Evolutionary conservation across 768 basidiomycete genomes (phyloP), one percentile per base, ranked within the genome.

Genomic region (Mycena capillaripes): DNA sequence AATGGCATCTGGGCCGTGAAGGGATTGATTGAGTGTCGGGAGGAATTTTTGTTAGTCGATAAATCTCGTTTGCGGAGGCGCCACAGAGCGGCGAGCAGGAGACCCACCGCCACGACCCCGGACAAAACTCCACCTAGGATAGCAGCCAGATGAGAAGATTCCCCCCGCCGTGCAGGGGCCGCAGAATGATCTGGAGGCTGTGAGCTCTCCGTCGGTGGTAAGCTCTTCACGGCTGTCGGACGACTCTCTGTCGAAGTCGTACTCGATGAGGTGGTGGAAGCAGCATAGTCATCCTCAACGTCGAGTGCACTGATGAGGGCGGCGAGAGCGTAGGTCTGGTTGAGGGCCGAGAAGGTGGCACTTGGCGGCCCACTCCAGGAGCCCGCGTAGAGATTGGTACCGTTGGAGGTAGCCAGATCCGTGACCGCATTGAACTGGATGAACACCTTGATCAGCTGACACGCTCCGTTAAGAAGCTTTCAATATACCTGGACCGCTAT

Each of bases 401-500:
- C 61, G 19, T 63, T 23, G 4, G 46, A 48, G 19, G 61, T 63
- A 7, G 61, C 61, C 0, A 63, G 21, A 0, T 36, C 44, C 7
- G 29, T 52, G 10, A 46, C 60, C 6, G 40, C 60, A 14, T 46
- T 61, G 27, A 61, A 61, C 60, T 61, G 21, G 30, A 61, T 40
- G 27, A 29, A 29, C 10, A 52, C 14, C 14, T 17, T 17, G 11
- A 52, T 52, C 3, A 52, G 27, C 27, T 16, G n/a, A n/a, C n/a
- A n/a, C n/a, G n/a, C n/a, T 52, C 14, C 29, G 27, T 8, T n/a
- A n/a, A 29, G 10, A 17, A 16, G 16, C 14, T 29, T 52, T 17
- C 27, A 27, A 46, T 23, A 29, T 59, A 58, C 66, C 66, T 67
- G 66, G 23, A 67, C 66, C 17, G 55, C 42, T 14, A 67, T 46